Evolutionary conservation across 768 basidiomycete species (phyloP), one percentile per base, ranked within the genome.

Genomic region (Chalciporus pseudorubinellus): DNA sequence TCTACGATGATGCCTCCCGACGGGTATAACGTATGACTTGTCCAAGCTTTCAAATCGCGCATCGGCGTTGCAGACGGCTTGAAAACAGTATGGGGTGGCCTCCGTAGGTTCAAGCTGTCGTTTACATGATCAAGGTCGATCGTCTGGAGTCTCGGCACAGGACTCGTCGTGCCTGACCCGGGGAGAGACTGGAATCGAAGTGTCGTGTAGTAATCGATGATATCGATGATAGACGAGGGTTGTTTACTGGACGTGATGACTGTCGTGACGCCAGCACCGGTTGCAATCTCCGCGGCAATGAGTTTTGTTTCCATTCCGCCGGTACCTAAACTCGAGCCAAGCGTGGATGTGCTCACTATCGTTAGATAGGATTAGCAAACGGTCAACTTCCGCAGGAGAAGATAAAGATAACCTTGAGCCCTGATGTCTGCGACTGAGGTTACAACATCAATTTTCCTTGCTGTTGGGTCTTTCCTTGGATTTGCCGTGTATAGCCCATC

Each of bases 301-400:
- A 98, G 82, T 65, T 98, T 99, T 3, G 97, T 99, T 70, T 97
- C 94, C 97, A 98, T 98, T 4, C 97, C 97, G 0, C 97, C 97
- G 1, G 97, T 98, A 0, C 97, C 97, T 11, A 99, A 79, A 58
- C 82, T 91, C 1, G 92, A 95, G 0, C 97, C 97, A 1, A 95
- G 77, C 0, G 97, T 97, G 3, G 83, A 82, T 0, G 92, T 97
- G 68, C 91, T 95, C 8, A 99, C 97, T 95, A 42, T 22, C 18
- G 7, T 2, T 1, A 19, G 39, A 41, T 14, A 46, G 43, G 16
- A 46, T 44, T 14, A 34, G 13, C 12, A 31, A 31, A 31, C 29
- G 13, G 29, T 45, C 20, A 1, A 46, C 20, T 24, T n/a, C 3
- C 1, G 26, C 11, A 21, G 26, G 14, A 33, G 6, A 38, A 14